Conservation (phyloP, 2,329 filamentous ascomycete genomes). For the Seiridium cupressi region DNA sequence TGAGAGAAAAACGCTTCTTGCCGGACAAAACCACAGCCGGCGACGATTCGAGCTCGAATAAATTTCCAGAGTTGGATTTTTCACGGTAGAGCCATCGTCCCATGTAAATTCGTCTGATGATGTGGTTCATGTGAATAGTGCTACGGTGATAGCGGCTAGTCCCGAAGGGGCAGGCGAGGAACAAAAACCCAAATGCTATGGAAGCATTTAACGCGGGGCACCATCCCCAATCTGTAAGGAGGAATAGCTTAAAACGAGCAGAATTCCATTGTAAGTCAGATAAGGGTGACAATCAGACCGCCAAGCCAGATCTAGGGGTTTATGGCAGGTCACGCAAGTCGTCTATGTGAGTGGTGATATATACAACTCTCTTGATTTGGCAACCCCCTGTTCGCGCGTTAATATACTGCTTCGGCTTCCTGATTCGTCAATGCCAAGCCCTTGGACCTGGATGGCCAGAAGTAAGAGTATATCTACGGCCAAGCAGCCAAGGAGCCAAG, state of each 20-base stretch:
- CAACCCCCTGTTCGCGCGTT: not conserved
- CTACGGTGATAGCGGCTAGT: not conserved
- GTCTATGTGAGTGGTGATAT: not conserved
- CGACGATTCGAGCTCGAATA: no score
- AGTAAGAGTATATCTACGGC: conserved; percentile 2
- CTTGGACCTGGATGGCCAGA: not conserved
- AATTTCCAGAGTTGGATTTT: not conserved
- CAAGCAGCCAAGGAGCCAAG: conserved; percentile 6
- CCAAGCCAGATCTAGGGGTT: not conserved
- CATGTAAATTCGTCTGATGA: not conserved
- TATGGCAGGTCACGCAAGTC: not conserved
- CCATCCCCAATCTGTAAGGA: conserved; percentile 1
- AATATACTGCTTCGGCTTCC: conserved; percentile 5
- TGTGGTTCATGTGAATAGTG: not conserved
- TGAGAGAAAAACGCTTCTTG: not conserved
- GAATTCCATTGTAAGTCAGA: not conserved
- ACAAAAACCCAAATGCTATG: not conserved
- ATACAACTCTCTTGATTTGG: not conserved
- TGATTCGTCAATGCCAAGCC: conserved; percentile 2
- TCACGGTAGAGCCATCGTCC: not conserved
- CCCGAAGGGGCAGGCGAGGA: not conserved
- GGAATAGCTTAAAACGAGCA: not conserved
- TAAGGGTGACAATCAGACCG: not conserved
- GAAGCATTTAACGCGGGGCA: not conserved
- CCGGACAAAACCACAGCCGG: no score